These are phyloP conservation scores for Saccharomycopsis schoenii DNA, from an alignment of 805 yeast genomes.

Conservation along the genomic window DNA sequence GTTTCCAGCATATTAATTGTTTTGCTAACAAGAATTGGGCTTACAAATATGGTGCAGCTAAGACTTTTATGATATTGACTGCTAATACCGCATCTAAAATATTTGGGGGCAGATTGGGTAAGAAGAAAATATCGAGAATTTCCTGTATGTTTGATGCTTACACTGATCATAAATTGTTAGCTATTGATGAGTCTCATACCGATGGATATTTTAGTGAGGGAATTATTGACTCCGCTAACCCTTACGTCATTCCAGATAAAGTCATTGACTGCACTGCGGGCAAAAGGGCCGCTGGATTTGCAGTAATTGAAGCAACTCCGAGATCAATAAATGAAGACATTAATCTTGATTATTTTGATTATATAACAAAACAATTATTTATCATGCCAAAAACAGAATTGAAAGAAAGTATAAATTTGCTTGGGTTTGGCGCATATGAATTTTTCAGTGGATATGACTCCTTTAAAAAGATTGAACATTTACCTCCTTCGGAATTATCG, in stretches of 20 bases:
- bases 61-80: constrained; percentile 62
- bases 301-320: constrained; percentile 50
- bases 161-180: constrained; percentile 48
- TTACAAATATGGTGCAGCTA: constrained; percentile 59
- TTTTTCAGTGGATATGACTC: constrained; percentile 32
- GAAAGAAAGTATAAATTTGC: constrained; percentile 34
- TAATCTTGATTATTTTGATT: constrained; percentile 52
- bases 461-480: constrained; percentile 31
- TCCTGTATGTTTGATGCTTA: constrained; percentile 57
- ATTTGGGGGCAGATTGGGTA: constrained; percentile 40
- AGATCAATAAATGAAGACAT: constrained; percentile 28
- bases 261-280: constrained; percentile 20
- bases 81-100: constrained; percentile 53
- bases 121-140: constrained; percentile 46
- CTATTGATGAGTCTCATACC: constrained; percentile 29
- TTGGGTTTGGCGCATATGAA: constrained; percentile 78
- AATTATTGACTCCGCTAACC: constrained; percentile 19
- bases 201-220: constrained; percentile 19
- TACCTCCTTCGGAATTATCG: constrained; percentile 38
- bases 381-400: constrained; percentile 37
- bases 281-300: constrained; percentile 22
- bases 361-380: constrained; percentile 53
- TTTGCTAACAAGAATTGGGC: constrained; percentile 65
- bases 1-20: constrained; percentile 69
- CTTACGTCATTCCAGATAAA: constrained; percentile 25